Conservation (phyloP, 257 asterid species). For the Solanum virginianum region DNA sequence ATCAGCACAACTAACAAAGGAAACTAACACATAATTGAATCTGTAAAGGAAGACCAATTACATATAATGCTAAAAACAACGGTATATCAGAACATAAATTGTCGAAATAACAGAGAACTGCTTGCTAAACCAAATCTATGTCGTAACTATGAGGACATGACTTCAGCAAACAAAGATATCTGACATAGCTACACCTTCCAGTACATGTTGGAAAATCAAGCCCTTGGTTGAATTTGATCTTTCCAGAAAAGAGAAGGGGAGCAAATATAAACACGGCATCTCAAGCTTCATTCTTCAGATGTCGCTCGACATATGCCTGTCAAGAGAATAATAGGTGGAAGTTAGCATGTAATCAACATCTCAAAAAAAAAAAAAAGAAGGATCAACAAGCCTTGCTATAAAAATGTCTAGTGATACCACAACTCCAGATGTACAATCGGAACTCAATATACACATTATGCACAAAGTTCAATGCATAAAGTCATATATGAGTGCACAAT, state of each 20-base stretch:
- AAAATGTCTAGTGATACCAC: background rate
- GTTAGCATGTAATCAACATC: constrained; percentile 2
- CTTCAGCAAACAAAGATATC: background rate
- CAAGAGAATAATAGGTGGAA: constrained; percentile 4
- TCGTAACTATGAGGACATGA: background rate
- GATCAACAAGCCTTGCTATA: background rate
- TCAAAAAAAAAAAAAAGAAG: background rate
- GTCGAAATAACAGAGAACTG: background rate
- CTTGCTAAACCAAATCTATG: background rate
- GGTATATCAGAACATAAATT: background rate
- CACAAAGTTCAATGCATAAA: background rate
- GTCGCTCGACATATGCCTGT: constrained; percentile 76
- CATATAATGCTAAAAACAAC: background rate
- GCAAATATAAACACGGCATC: background rate
- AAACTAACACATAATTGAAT: background rate
- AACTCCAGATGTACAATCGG: background rate
- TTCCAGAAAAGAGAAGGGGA: background rate
- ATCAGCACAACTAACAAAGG: constrained; percentile 6
- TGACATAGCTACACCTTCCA: background rate
- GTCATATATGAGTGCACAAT: too few species aligned
- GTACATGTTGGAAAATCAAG: background rate
- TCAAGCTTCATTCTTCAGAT: constrained; percentile 42
- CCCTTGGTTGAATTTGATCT: background rate
- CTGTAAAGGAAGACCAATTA: background rate
- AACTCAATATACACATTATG: background rate